These are phyloP conservation scores for Tarenaya hassleriana DNA, from an alignment of 345 rosid genomes.

Conservation along the genomic window DNA sequence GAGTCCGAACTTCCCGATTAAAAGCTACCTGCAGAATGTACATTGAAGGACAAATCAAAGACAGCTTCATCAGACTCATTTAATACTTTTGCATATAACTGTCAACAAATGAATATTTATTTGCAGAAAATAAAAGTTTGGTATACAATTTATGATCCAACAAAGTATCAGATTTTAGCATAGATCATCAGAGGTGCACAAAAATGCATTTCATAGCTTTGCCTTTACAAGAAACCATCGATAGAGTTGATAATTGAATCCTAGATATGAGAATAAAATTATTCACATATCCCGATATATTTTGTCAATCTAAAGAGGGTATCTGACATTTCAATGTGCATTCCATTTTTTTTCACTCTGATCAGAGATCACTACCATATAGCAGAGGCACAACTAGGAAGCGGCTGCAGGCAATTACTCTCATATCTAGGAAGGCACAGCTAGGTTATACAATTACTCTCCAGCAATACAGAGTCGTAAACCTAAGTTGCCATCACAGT, in stretches of 20 bases:
- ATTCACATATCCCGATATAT: not conserved
- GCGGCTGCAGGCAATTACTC: not conserved
- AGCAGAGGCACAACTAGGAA: too few species aligned
- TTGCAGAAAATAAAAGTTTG: conserved; percentile 12
- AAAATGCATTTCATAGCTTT: not conserved
- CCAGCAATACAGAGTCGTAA: too few species aligned
- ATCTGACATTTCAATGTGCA: too few species aligned
- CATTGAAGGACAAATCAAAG: conserved; percentile 13
- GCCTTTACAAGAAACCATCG: conserved; percentile 13
- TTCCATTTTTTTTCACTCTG: too few species aligned
- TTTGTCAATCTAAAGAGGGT: too few species aligned
- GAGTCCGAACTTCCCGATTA: conserved; percentile 55
- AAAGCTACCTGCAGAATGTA: conserved; percentile 69
- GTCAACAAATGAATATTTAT: not conserved
- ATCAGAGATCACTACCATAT: too few species aligned
- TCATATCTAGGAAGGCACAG: too few species aligned
- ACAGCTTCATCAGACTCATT: not conserved
- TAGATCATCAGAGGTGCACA: not conserved
- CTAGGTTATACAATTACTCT: not conserved
- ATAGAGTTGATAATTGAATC: not conserved
- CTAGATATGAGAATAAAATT: not conserved
- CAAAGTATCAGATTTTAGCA: conserved; percentile 10
- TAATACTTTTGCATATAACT: not conserved
- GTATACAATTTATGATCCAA: conserved; percentile 1
- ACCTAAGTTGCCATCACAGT: not conserved